Evolutionary conservation across 305 asterid species (phyloP).

Genomic region (Fraxinus sp.): DNA sequence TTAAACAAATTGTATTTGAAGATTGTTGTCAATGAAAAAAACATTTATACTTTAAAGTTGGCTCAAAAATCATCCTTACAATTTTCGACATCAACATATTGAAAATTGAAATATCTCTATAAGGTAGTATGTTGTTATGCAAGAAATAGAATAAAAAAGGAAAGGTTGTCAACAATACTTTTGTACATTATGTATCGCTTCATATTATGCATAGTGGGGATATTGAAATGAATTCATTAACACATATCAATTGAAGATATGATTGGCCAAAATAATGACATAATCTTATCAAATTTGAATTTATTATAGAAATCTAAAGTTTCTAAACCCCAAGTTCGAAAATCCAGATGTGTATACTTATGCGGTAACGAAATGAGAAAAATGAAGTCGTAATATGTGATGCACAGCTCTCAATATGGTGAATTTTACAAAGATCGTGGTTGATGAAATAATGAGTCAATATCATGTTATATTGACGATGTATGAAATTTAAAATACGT

Average conservation of each 20-base stretch:
- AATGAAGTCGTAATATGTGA: background rate
- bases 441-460: background rate
- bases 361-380: background rate
- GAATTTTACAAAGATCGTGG: background rate
- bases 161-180: background rate
- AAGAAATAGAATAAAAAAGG: background rate
- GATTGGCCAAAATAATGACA: background rate
- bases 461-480: background rate
- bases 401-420: background rate
- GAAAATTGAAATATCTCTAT: background rate
- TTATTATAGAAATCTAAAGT: too few species aligned
- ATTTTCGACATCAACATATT: background rate
- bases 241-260: background rate
- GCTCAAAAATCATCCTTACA: background rate
- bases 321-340: background rate
- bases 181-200: background rate
- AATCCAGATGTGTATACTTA: background rate
- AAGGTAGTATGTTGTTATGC: background rate
- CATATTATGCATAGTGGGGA: background rate
- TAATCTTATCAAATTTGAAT: background rate
- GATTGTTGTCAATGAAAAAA: too few species aligned
- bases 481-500: background rate
- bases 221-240: background rate
- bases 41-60: background rate
- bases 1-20: too few species aligned